Percentiles rank a stretch among this genome's conserved stretches.
These are phyloP conservation scores for Lasiosphaeria ovina DNA, from an alignment of 495 filamentous ascomycete genomes.

Conservation along the genomic window DNA sequence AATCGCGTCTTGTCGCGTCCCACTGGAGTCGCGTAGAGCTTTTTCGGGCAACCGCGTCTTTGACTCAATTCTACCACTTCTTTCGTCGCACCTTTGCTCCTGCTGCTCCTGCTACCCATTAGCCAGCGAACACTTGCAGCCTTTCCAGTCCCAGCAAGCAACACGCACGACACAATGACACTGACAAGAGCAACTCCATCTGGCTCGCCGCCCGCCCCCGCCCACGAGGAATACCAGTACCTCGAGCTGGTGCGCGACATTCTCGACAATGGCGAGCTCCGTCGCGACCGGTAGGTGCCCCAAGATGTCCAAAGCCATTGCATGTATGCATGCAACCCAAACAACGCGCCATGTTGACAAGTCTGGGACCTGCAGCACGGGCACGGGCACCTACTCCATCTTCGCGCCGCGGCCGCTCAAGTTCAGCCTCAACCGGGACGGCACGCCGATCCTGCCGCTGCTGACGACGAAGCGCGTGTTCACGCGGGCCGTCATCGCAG, in stretches of 20 bases:
- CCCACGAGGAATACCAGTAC: conserved; percentile 33
- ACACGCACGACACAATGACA: conserved; percentile 2
- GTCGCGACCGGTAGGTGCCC: conserved; percentile 25
- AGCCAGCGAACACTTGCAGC: not conserved
- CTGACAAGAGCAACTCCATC: not conserved
- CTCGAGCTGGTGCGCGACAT: conserved; percentile 34
- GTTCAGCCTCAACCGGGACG: conserved; percentile 69
- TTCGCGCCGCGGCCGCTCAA: conserved; percentile 84
- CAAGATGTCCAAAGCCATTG: no score
- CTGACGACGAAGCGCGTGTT: conserved; percentile 98
- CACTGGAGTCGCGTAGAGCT: no score
- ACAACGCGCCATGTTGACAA: not conserved
- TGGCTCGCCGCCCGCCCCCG: not conserved
- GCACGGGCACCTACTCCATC: conserved; percentile 85
- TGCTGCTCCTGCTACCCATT: not conserved
- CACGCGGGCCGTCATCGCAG: conserved; percentile 82
- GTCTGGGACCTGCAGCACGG: conserved; percentile 57
- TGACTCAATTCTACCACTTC: no score
- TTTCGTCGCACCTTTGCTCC: not conserved
- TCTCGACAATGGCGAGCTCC: conserved; percentile 30
- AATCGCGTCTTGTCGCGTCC: no score
- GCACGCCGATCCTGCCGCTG: conserved; percentile 72
- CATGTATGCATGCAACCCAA: not conserved
- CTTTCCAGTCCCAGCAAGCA: not conserved
- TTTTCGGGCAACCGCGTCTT: no score